Percentiles rank a stretch among this genome's conserved stretches.
These are phyloP conservation scores for Populus alba DNA, from an alignment of 345 rosid genomes.

Conservation along the genomic window DNA sequence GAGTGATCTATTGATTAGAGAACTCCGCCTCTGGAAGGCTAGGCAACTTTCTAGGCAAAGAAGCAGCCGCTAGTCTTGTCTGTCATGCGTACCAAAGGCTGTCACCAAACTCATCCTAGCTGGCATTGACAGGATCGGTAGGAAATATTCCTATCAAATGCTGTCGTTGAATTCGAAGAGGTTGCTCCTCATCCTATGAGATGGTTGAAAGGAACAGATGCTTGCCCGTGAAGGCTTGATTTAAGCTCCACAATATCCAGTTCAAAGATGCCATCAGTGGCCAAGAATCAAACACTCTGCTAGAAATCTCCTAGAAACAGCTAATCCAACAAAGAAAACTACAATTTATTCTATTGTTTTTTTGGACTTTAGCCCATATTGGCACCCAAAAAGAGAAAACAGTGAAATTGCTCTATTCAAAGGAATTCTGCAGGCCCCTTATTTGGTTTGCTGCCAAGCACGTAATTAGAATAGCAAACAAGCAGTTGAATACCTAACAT, in stretches of 20 bases:
- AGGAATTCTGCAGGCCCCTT: background rate
- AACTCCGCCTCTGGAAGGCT: too few species aligned
- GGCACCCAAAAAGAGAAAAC: too few species aligned
- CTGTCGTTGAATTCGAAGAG: background rate
- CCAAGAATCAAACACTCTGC: background rate
- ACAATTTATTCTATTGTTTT: too few species aligned
- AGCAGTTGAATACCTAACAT: background rate
- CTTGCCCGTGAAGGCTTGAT: background rate
- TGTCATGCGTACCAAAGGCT: too few species aligned
- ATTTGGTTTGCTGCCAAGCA: background rate
- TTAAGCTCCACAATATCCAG: background rate
- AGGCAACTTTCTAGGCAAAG: too few species aligned
- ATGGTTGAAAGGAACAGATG: background rate
- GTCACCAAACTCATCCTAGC: background rate
- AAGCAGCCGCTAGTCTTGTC: too few species aligned
- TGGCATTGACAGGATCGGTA: background rate
- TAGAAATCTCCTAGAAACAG: background rate
- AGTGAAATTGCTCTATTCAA: too few species aligned
- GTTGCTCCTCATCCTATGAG: background rate
- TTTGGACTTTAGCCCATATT: too few species aligned
- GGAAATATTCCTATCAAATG: background rate
- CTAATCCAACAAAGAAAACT: background rate
- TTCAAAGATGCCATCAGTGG: background rate
- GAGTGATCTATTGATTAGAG: too few species aligned
- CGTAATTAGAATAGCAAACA: background rate